Evolutionary conservation across 2,329 filamentous ascomycete species (phyloP).

Genomic region (Emergomyces africanus): DNA sequence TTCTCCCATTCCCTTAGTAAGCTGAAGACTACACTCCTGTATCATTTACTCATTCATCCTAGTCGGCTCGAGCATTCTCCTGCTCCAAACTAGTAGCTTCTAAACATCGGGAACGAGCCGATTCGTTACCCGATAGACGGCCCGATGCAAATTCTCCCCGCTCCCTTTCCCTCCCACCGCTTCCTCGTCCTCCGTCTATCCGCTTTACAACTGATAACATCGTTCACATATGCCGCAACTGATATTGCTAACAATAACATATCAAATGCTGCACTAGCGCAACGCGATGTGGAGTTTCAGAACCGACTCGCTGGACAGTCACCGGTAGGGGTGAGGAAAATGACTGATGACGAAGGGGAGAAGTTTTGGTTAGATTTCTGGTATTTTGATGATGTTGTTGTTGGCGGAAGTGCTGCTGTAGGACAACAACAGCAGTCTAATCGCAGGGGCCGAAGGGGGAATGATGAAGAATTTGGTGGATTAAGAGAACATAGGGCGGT

Average conservation of each 20-base stretch:
- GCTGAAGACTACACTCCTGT: background rate
- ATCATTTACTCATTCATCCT: background rate
- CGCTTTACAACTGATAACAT: background rate
- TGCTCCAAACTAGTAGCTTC: background rate
- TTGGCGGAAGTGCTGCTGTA: background rate
- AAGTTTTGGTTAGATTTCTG: constrained; percentile 38
- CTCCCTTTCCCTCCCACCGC: background rate
- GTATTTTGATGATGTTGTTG: constrained; percentile 18
- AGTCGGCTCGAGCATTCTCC: background rate
- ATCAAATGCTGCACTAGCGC: background rate
- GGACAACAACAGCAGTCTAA: background rate
- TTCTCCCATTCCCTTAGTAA: background rate
- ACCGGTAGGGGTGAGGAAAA: constrained; percentile 27
- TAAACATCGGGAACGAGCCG: background rate
- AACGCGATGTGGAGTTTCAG: constrained; percentile 15
- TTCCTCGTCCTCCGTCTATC: background rate
- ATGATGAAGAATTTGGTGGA: background rate
- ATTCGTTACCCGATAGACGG: background rate
- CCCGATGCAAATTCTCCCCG: background rate
- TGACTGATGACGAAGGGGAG: constrained; percentile 34
- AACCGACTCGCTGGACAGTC: constrained; percentile 17
- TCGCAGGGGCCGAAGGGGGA: too few species aligned
- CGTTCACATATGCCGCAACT: background rate
- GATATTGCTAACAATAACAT: background rate
- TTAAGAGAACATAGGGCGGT: background rate